Evolutionary conservation across 352 stramenopile genomes (phyloP).

Genomic region (Thraustochytrium sp.): DNA sequence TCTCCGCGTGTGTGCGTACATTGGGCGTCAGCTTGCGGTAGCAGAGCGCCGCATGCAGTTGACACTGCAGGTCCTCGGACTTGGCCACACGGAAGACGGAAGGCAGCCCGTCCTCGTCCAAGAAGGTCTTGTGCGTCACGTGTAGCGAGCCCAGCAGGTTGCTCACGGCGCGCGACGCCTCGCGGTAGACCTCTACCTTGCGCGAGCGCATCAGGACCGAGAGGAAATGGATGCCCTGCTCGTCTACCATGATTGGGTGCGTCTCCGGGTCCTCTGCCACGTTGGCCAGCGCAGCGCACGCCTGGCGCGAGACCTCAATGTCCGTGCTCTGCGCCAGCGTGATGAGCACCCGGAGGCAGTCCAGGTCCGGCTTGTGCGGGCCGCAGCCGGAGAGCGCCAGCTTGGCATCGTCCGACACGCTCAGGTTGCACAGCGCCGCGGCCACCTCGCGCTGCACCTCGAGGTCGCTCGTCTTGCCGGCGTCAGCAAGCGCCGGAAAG

Average conservation of each 20-base stretch:
- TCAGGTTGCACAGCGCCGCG: conserved; percentile 85
- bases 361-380: conserved; percentile 44
- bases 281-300: conserved; percentile 81
- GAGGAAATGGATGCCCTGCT: conserved; percentile 74
- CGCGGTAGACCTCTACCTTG: conserved; percentile 79
- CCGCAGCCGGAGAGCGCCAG: not conserved
- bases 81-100: conserved; percentile 74
- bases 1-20: conserved; percentile 59
- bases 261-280: conserved; percentile 72
- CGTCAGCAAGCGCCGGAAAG: not conserved
- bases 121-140: conserved; percentile 68
- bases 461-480: conserved; percentile 76
- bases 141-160: conserved; percentile 74
- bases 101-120: conserved; percentile 74
- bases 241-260: conserved; percentile 72
- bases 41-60: conserved; percentile 75
- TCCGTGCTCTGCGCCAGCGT: conserved; percentile 67
- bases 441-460: conserved; percentile 85
- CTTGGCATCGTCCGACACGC: conserved; percentile 51
- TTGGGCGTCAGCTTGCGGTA: conserved; percentile 80
- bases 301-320: conserved; percentile 80
- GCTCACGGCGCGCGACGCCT: conserved; percentile 75
- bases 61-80: conserved; percentile 75
- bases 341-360: conserved; percentile 64
- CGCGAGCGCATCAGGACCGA: conserved; percentile 76